Evolutionary conservation across 2,329 filamentous ascomycete species (phyloP), one percentile per base, ranked within the genome.

Genomic region (Ophiobolus disseminans): DNA sequence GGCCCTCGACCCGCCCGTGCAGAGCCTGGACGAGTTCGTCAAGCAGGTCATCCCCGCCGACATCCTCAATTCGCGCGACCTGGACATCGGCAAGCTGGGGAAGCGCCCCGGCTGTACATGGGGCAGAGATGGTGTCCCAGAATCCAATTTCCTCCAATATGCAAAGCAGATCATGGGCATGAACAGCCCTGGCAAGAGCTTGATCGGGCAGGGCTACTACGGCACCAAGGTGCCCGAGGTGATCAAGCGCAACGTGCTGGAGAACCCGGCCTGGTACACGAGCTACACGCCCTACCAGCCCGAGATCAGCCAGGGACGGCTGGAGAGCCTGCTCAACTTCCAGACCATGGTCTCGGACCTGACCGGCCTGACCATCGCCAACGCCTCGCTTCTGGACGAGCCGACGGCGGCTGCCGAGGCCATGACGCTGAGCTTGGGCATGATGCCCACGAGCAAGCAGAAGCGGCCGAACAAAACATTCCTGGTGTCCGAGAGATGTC

Each of bases 211-310:
- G 48, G 93, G 93, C 48, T 97, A 97, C 80, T 91, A 93, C 58
- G 87, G 86, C 26, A 93, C 91, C n/a, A 83, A 88, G 60, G 88
- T 90, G 1, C 93, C 93, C 4, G 84, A 90, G 46, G 92, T 97
- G 48, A 96, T 97, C 72, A 90, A 94, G 80, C 83, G 92, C 60
- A 97, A 97, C 70, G 82, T 97, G 4, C 78, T 97, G 49, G 91
- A 97, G 80, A 93, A 89, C 72, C 93, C 93, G 4, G 91, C 87
- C 8, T 97, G 93, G 93, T 97, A 97, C 74, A 97, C 93, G 31
- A 96, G 91, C 76, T 97, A 97, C 74, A 97, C 93, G 0, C 93
- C 93, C 13, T 97, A 97, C 75, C 93, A 97, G 77, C 89, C 93
- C 2, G 93, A 97, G 77, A 96, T 97, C 78, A 96, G 91, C 72